phyloP scores from a whole-genome alignment of 441 rosid species.

The Capsella rubella region DNA sequence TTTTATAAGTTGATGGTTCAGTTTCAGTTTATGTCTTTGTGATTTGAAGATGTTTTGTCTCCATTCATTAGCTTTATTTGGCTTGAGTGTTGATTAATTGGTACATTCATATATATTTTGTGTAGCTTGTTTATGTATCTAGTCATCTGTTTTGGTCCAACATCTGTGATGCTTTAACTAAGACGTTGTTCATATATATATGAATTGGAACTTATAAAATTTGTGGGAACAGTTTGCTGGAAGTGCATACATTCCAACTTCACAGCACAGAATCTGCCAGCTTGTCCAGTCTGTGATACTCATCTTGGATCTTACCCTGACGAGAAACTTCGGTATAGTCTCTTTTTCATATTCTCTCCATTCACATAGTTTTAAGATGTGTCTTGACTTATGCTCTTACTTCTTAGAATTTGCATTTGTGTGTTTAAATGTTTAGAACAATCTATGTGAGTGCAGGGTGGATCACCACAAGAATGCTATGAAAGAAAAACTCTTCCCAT shows the following conservation, averaged over 20 bases:
- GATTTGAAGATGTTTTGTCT: background rate
- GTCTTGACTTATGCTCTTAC: background rate
- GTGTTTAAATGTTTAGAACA: background rate
- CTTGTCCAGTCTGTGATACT: constrained; percentile 41
- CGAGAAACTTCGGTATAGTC: constrained; percentile 34
- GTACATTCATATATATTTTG: background rate
- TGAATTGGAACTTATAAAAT: background rate
- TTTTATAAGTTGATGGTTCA: background rate
- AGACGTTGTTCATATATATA: background rate
- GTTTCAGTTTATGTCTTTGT: background rate
- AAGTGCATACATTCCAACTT: constrained; percentile 35
- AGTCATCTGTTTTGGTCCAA: background rate
- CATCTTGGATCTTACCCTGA: constrained; percentile 38
- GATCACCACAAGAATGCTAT: background rate
- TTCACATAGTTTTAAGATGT: background rate
- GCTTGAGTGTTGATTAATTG: background rate
- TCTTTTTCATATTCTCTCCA: background rate
- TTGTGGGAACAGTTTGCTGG: constrained; percentile 40
- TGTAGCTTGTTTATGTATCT: background rate
- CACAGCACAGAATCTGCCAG: background rate
- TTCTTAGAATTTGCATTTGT: constrained; percentile 2
- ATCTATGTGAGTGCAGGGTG: constrained; percentile 24
- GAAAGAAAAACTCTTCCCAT: background rate
- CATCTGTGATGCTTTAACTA: background rate
- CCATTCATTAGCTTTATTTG: background rate